Evolutionary conservation across 352 stramenopile genomes (phyloP), one percentile per base, ranked within the genome.

Genomic region (Albugo candida): DNA sequence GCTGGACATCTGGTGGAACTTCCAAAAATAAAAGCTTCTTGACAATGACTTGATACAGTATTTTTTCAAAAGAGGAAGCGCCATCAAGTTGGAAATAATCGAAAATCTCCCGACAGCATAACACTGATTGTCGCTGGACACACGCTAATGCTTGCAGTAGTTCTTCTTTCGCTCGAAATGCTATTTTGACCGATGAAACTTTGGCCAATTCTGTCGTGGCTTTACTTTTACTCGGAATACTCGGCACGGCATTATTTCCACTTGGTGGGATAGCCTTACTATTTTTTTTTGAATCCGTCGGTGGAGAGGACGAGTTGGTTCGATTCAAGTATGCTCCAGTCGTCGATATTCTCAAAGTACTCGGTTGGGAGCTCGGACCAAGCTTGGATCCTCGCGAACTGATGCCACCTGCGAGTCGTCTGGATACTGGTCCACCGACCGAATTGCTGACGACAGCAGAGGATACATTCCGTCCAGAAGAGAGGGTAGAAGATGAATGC

Each of bases 21-120:
- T 92, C 78, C 3, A 92, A 53, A 47, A 92, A 88, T 13, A 92
- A 51, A 13, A 92, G 45, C 41, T 84, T 85, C 38, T 82, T 83
- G 13, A 92, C 75, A 16, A 85, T 80, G 5, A 48, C 60, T 54
- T 84, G 66, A 51, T 85, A 92, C 11, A 92, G 54, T 42, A 72
- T 70, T 31, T 83, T 83, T 45, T 85, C 78, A 39, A 87, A 79
- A 0, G 75, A 60, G 1, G 75, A 77, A 16, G 70, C 64, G 0
- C 72, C 70, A 41, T 53, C 79, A 17, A 82, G 62, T 2, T 60
- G 64, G 41, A 81, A 84, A 43, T 19, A 19, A 24, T 43, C 8
- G 21, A 88, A 66, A 8, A 92, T 67, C 37, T 85, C 71, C 39
- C 64, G 65, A 36, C 78, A 92, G 34, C 64, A 82, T 6, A 77